Conservation (phyloP, 2,329 filamentous ascomycete genomes). For the Whalleya microplaca region DNA sequence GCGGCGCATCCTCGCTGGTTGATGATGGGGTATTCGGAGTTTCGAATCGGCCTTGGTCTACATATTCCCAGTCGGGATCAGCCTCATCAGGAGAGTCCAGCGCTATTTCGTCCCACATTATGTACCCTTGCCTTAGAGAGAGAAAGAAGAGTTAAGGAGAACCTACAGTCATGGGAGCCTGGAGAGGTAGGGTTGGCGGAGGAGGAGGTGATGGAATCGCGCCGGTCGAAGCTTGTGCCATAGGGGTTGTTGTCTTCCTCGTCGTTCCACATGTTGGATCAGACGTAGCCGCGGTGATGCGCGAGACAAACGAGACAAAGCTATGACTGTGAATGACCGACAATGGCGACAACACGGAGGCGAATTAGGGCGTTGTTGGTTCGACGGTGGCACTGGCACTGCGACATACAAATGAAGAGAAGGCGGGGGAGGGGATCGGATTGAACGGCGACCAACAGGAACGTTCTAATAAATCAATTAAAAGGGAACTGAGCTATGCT, state of each 20-base stretch:
- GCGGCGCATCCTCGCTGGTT: conserved; percentile 67
- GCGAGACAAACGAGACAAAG: conserved; percentile 17
- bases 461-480: conserved; percentile 10
- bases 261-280: conserved; percentile 88
- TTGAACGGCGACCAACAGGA: conserved; percentile 8
- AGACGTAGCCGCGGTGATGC: conserved; percentile 10
- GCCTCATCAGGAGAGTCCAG: conserved; percentile 42
- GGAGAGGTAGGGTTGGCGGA: conserved; percentile 68
- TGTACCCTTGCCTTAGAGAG: conserved; percentile 21
- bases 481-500: conserved; percentile 1
- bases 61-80: conserved; percentile 49
- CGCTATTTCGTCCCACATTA: conserved; percentile 44
- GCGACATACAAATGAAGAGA: conserved; percentile 16
- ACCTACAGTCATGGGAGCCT: conserved; percentile 60
- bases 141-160: conserved; percentile 13
- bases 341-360: conserved; percentile 4
- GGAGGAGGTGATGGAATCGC: conserved; percentile 77
- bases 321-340: conserved; percentile 3
- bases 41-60: conserved; percentile 62
- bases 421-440: conserved; percentile 33
- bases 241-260: conserved; percentile 96
- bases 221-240: conserved; percentile 84
- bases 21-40: conserved; percentile 73
- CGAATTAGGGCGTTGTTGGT: conserved; percentile 17
- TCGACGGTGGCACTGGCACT: conserved; percentile 10